These are phyloP conservation scores for Trametes cubensis DNA, from an alignment of 768 basidiomycete species.

Conservation along the genomic window DNA sequence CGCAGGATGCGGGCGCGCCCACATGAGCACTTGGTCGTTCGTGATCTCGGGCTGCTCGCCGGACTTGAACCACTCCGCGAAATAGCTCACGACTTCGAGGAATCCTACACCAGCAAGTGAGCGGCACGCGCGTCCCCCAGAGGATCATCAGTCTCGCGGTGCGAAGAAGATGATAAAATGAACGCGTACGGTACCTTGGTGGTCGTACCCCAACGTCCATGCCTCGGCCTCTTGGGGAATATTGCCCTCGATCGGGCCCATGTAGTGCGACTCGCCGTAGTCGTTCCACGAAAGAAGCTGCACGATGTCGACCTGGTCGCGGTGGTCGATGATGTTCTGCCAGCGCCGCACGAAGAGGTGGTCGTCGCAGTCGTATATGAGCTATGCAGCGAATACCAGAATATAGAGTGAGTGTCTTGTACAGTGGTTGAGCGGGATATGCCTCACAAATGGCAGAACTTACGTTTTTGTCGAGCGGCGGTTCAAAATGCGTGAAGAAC, in stretches of 20 bases:
- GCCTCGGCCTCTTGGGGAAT: constrained; percentile 37
- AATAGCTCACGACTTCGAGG: constrained; percentile 60
- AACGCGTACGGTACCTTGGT: constrained; percentile 34
- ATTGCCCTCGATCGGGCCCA: constrained; percentile 56
- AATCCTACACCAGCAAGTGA: constrained; percentile 43
- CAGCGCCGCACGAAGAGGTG: constrained; percentile 65
- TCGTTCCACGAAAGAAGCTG: constrained; percentile 79
- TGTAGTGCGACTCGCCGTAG: constrained; percentile 75
- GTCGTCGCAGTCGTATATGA: constrained; percentile 63
- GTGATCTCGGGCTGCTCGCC: constrained; percentile 60
- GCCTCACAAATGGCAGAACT: too few relatives aligned
- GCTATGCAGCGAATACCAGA: constrained; percentile 43
- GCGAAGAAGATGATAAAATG: too few relatives aligned
- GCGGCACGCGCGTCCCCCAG: too few relatives aligned
- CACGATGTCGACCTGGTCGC: constrained; percentile 48
- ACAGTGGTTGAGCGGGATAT: too few relatives aligned
- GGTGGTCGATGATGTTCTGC: constrained; percentile 61
- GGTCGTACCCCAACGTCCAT: constrained; percentile 43
- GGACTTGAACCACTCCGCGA: constrained; percentile 61
- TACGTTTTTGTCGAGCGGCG: constrained; percentile 60
- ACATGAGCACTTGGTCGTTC: constrained; percentile 46
- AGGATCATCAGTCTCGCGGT: too few relatives aligned
- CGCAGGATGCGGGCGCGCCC: constrained; percentile 65
- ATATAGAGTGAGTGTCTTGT: too few relatives aligned
- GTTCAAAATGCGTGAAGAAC: constrained; percentile 75